phyloP scores from a whole-genome alignment of 2,329 filamentous ascomycete genomes.

The Fusarium sulawesiense region DNA sequence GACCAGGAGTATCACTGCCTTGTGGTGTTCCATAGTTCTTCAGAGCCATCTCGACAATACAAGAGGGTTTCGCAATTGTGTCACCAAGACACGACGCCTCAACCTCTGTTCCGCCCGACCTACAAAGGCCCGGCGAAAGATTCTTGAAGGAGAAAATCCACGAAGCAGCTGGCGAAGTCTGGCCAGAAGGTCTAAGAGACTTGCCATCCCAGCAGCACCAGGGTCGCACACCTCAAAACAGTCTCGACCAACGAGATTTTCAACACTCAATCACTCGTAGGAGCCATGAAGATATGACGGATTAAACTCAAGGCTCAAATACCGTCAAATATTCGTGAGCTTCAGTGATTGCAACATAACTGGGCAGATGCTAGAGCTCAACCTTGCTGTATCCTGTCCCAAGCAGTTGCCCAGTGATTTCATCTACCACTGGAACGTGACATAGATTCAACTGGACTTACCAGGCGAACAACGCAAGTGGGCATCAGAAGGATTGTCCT shows the following conservation, averaged over 20 bases:
- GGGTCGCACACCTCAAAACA: not conserved
- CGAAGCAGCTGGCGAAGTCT: not conserved
- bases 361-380: not conserved
- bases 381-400: not conserved
- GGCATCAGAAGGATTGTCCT: no score
- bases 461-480: not conserved
- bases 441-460: not conserved
- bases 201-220: not conserved
- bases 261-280: not conserved
- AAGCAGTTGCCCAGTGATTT: not conserved
- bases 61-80: not conserved
- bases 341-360: not conserved
- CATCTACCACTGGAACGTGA: not conserved
- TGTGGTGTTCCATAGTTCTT: not conserved
- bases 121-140: not conserved
- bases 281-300: not conserved
- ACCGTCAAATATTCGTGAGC: no score
- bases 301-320: not conserved
- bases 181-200: not conserved
- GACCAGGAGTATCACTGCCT: not conserved
- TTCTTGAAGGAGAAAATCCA: not conserved
- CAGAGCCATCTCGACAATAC: slow-evolving; percentile 15
- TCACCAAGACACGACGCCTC: not conserved
- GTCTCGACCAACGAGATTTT: not conserved
- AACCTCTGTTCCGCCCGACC: no score